phyloP scores from a whole-genome alignment of 306 rosid species.

The Oxytropis ochrocephala region DNA sequence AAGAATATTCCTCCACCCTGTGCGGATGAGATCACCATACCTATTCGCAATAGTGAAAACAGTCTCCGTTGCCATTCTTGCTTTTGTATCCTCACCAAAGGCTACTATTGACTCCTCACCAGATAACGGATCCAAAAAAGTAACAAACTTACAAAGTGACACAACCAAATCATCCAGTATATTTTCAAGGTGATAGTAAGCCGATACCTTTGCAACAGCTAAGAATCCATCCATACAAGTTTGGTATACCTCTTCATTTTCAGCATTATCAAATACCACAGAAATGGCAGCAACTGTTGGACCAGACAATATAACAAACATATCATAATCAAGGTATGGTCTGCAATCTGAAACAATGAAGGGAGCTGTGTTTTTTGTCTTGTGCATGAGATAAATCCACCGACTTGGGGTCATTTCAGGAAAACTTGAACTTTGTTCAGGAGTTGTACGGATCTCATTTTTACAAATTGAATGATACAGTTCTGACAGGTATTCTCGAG shows the following conservation, averaged over 20 bases:
- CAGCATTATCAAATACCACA: conserved; percentile 95
- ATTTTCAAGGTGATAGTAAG: conserved; percentile 88
- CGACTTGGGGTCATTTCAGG: conserved; percentile 93
- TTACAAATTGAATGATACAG: conserved; percentile 81
- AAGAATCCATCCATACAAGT: conserved; percentile 88
- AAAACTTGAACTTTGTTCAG: conserved; percentile 81
- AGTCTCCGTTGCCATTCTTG: conserved; percentile 90
- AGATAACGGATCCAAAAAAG: conserved; percentile 64
- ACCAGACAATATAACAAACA: conserved; percentile 86
- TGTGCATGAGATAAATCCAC: conserved; percentile 87
- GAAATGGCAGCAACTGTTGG: conserved; percentile 97
- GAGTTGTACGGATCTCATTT: conserved; percentile 91
- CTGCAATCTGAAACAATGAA: conserved; percentile 78
- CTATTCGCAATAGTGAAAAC: conserved; percentile 86
- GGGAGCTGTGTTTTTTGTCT: conserved; percentile 69
- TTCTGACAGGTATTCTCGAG: conserved; percentile 69
- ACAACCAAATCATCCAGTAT: conserved; percentile 90
- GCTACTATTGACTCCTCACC: conserved; percentile 73
- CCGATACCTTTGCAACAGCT: conserved; percentile 87
- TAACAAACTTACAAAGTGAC: conserved; percentile 86
- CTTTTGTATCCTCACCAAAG: conserved; percentile 82
- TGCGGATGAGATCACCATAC: conserved; percentile 78
- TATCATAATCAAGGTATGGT: conserved; percentile 84
- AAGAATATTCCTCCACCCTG: conserved; percentile 93
- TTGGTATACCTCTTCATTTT: conserved; percentile 82